Conservation (phyloP, 2,329 filamentous ascomycete species). For the Acephala macrosclerotiorum region DNA sequence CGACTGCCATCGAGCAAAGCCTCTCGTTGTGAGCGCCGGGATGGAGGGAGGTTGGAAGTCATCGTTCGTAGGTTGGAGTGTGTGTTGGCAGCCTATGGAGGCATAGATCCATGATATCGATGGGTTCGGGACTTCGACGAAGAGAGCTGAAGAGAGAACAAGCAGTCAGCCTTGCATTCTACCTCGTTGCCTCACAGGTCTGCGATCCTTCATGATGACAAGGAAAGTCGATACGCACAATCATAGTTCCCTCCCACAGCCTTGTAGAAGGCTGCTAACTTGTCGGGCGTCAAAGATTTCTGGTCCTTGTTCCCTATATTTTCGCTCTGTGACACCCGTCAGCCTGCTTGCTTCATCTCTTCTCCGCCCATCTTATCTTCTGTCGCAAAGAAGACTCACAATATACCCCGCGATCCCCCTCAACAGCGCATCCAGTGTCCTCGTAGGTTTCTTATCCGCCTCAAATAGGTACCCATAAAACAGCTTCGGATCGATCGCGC, state of each 20-base stretch:
- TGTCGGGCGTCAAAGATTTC: conserved; percentile 65
- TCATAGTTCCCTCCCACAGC: conserved; percentile 80
- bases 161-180: conserved; percentile 29
- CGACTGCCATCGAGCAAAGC: conserved; percentile 93
- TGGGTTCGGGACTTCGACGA: conserved; percentile 74
- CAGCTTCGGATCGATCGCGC: conserved; percentile 36
- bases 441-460: conserved; percentile 71
- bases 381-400: conserved; percentile 57
- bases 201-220: not conserved
- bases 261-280: conserved; percentile 80
- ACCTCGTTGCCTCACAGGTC: not conserved
- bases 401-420: conserved; percentile 73
- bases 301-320: conserved; percentile 65
- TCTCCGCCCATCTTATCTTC: conserved; percentile 1
- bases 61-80: conserved; percentile 74
- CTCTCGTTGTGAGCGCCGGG: conserved; percentile 81
- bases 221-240: conserved; percentile 48
- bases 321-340: conserved; percentile 53
- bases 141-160: conserved; percentile 64
- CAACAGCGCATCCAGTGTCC: conserved; percentile 71
- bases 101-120: conserved; percentile 93
- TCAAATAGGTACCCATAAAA: conserved; percentile 74
- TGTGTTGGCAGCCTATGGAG: conserved; percentile 88
- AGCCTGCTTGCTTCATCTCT: conserved; percentile 12
- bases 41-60: conserved; percentile 79